Evolutionary conservation across 495 filamentous ascomycete genomes (phyloP), one percentile per base, ranked within the genome.

Genomic region (Cairneyella variabilis): DNA sequence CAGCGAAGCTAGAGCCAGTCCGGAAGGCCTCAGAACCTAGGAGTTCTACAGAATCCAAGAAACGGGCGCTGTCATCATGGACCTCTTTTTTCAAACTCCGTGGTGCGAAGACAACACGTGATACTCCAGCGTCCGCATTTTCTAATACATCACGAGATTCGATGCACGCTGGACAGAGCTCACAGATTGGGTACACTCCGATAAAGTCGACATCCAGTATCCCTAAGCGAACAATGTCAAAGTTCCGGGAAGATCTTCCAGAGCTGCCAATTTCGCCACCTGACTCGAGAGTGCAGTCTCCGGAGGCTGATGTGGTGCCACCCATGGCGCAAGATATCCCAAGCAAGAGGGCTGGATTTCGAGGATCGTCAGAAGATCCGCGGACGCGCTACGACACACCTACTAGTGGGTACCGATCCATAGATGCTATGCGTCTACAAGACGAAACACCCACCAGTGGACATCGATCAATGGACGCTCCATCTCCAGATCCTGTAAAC

Each of bases 201-300:
- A 48, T 75, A 2, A 73, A 65, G 57, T 58, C 69, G 3, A 66
- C 66, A 48, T 58, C 60, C 11, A 59, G 53, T 41, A 17, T 76
- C 1, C 82, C 90, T 7, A 82, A 83, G 54, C 84, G 90, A 25
- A 89, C 89, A 3, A 87, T 88, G 69, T 95, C 90, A 37, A 91
- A 89, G 41, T 97, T 97, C 73, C 82, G 84, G n/a, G 91, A 97
- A 66, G 90, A 96, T 65, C 79, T 97, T 14, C 90, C 89, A 16
- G 91, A 95, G 59, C 75, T 89, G 25, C 87, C 89, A 1, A 64
- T 91, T 16, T 92, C 89, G 16, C 89, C 89, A 8, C 84, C 90
- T 3, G 86, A 88, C 47, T 95, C 91, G 1, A 76, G 87, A 36
- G 63, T 92, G 26, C 88, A 91, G 55, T 91, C 88, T 0, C 84